Evolutionary conservation across 257 asterid genomes (phyloP).

Genomic region (Lithospermum erythrorhizon): DNA sequence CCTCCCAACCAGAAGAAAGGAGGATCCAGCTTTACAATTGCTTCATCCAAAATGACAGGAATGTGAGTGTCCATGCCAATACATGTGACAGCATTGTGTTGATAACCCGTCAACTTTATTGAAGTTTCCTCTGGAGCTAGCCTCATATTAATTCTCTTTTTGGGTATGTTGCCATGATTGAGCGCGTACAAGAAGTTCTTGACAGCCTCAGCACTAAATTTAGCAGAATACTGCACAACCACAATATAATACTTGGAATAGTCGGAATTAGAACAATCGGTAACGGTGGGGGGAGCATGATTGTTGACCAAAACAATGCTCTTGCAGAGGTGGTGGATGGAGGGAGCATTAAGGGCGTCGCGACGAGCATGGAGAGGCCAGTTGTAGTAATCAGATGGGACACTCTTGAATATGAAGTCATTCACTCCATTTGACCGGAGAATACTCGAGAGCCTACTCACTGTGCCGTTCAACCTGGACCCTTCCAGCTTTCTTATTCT

Average conservation of each 20-base stretch:
- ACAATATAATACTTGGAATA: conserved; percentile 80
- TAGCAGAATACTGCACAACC: conserved; percentile 81
- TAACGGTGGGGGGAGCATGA: conserved; percentile 65
- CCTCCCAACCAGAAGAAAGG: conserved; percentile 97
- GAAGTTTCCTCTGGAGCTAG: conserved; percentile 85
- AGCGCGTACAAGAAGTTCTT: conserved; percentile 64
- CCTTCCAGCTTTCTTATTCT: conserved; percentile 55
- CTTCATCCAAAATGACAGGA: conserved; percentile 92
- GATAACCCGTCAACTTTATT: conserved; percentile 61
- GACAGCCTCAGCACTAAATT: conserved; percentile 82
- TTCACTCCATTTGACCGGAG: conserved; percentile 44
- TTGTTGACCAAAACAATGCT: conserved; percentile 97
- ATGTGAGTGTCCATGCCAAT: conserved; percentile 84
- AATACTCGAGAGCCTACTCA: conserved; percentile 59
- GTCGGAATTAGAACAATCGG: conserved; percentile 71
- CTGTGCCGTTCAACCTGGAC: conserved; percentile 40
- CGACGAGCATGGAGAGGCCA: conserved; percentile 74
- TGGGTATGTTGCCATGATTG: conserved; percentile 69
- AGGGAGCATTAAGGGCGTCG: conserved; percentile 66
- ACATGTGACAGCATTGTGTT: conserved; percentile 78
- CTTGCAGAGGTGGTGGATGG: conserved; percentile 90
- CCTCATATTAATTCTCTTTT: conserved; percentile 82
- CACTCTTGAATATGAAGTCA: conserved; percentile 75
- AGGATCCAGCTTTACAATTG: conserved; percentile 58
- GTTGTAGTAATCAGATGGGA: conserved; percentile 65